These are phyloP conservation scores for Starmerella roubikii DNA, from an alignment of 805 yeast genomes.

Conservation along the genomic window DNA sequence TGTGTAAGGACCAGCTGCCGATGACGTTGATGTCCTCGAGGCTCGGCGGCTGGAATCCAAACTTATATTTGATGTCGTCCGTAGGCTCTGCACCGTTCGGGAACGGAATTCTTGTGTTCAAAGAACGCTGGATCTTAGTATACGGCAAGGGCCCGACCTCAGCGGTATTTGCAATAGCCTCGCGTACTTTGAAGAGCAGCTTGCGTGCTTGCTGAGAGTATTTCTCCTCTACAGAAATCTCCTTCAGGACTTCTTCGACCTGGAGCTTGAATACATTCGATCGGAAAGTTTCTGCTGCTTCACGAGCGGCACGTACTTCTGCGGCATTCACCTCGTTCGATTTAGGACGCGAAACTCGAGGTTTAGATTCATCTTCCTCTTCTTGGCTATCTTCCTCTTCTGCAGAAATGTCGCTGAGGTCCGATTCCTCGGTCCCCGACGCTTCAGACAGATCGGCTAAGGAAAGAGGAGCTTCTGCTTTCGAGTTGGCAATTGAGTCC, in stretches of 20 bases:
- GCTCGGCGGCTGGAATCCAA: conserved; percentile 56
- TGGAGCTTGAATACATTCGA: conserved; percentile 91
- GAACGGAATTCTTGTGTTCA: conserved; percentile 45
- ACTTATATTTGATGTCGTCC: conserved; percentile 39
- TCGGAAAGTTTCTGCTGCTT: conserved; percentile 85
- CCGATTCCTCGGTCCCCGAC: not conserved
- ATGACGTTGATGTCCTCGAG: conserved; percentile 49
- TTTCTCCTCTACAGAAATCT: conserved; percentile 59
- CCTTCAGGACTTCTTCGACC: conserved; percentile 79
- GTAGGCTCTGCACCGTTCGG: conserved; percentile 27
- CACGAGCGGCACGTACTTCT: conserved; percentile 82
- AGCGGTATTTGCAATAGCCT: conserved; percentile 30
- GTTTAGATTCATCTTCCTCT: conserved; percentile 1
- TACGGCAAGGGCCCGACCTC: conserved; percentile 7
- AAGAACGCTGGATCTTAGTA: conserved; percentile 3
- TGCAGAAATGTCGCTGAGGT: not conserved
- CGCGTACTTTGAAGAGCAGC: conserved; percentile 39
- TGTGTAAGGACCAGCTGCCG: conserved; percentile 81
- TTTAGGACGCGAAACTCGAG: not conserved
- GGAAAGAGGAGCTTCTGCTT: too few species aligned
- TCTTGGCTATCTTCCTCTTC: conserved; percentile 1
- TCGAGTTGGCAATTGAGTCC: not conserved
- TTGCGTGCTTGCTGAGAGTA: conserved; percentile 55
- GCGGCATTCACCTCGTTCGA: conserved; percentile 28
- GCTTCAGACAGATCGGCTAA: too few species aligned